These are phyloP conservation scores for Entomortierella lignicola DNA, from an alignment of 192 early-diverging fungal genomes.

Conservation along the genomic window DNA sequence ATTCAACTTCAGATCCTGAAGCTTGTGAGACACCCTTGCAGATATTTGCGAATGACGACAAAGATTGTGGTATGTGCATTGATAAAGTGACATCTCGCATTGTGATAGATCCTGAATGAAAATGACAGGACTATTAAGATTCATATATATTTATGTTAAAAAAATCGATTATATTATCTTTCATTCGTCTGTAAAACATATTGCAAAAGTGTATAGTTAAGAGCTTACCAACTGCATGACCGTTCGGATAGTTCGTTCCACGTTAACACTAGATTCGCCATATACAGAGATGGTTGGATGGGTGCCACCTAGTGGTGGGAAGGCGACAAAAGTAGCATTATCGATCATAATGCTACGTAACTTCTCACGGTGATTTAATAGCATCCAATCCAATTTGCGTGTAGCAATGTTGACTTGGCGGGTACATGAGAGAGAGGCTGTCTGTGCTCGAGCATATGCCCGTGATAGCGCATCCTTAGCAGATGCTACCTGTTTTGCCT, in stretches of 20 bases:
- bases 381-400: conserved; percentile 86
- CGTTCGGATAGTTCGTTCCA: conserved; percentile 76
- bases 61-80: conserved; percentile 35
- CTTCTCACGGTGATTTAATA: conserved; percentile 69
- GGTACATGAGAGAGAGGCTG: conserved; percentile 19
- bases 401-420: conserved; percentile 52
- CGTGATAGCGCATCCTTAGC: conserved; percentile 64
- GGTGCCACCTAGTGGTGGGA: conserved; percentile 71
- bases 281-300: conserved; percentile 65
- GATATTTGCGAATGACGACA: conserved; percentile 44
- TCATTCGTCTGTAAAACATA: too few relatives aligned
- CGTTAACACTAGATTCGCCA: conserved; percentile 76
- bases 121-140: conserved; percentile 41
- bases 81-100: conserved; percentile 22
- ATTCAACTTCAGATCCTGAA: conserved; percentile 73
- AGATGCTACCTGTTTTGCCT: conserved; percentile 58
- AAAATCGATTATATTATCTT: too few relatives aligned
- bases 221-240: conserved; percentile 74
- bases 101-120: conserved; percentile 48
- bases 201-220: neutral
- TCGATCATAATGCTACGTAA: conserved; percentile 79
- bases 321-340: conserved; percentile 74
- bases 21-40: conserved; percentile 60
- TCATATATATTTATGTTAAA: neutral
- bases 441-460: conserved; percentile 57